A percentile compares a stretch with the other conserved stretches of the same genome.
Evolutionary conservation across 2,329 filamentous ascomycete species (phyloP).

Genomic region (Cercospora sesami): DNA sequence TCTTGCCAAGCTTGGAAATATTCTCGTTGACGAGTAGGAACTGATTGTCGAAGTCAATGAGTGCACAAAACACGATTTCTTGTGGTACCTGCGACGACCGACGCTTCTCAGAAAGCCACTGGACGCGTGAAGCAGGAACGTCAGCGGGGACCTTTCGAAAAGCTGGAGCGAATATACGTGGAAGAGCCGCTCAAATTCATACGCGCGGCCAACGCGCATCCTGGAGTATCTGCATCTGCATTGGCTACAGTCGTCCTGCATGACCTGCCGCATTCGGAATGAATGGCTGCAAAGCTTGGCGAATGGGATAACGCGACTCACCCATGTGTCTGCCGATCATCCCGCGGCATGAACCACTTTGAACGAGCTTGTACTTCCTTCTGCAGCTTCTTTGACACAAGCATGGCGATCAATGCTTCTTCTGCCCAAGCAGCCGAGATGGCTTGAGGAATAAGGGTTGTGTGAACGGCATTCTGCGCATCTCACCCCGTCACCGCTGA

Average conservation of each 20-base stretch:
- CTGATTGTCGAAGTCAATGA: too few relatives aligned
- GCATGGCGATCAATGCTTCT: slow-evolving; percentile 21
- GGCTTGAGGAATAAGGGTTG: neutral
- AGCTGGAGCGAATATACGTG: neutral
- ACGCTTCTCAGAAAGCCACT: neutral
- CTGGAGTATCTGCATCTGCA: neutral
- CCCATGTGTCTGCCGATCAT: slow-evolving; percentile 25
- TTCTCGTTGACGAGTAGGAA: too few relatives aligned
- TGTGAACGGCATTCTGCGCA: neutral
- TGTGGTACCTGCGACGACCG: neutral
- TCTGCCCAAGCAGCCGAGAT: neutral
- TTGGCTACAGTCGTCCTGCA: neutral
- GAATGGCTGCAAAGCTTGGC: slow-evolving; percentile 11
- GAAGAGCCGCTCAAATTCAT: neutral
- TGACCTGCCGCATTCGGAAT: slow-evolving; percentile 10
- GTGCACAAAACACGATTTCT: neutral
- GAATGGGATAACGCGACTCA: slow-evolving; percentile 7
- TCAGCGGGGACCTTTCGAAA: neutral
- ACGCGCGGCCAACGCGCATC: neutral
- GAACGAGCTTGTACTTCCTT: slow-evolving; percentile 10
- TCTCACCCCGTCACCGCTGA: neutral
- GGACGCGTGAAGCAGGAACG: neutral
- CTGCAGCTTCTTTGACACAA: slow-evolving; percentile 3
- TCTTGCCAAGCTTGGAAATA: too few relatives aligned
- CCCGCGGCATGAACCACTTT: slow-evolving; percentile 10